A percentile compares a stretch with the other conserved stretches of the same genome.
These are phyloP conservation scores for Acrocalymma vagum DNA, from an alignment of 2,329 filamentous ascomycete species.

Conservation along the genomic window DNA sequence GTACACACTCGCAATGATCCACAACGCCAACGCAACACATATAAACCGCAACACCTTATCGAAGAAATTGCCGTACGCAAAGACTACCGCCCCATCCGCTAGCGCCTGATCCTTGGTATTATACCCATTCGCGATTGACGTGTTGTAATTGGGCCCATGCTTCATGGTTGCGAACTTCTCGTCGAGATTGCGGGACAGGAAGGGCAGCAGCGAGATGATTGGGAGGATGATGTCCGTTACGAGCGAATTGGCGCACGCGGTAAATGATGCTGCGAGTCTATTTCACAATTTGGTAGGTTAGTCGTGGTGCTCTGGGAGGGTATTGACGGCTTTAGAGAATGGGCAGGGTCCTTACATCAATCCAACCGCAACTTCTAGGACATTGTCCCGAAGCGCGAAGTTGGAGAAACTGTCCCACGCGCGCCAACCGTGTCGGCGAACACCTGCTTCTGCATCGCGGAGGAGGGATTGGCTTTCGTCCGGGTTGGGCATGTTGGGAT, in stretches of 20 bases:
- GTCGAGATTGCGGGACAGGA: conserved; percentile 75
- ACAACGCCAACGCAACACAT: conserved; percentile 71
- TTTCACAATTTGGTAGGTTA: background rate
- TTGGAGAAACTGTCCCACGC: conserved; percentile 73
- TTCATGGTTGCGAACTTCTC: conserved; percentile 76
- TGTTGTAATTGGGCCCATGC: conserved; percentile 60
- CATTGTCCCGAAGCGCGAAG: conserved; percentile 78
- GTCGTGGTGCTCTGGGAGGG: background rate
- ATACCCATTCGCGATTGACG: conserved; percentile 62
- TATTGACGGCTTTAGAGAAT: too few relatives aligned
- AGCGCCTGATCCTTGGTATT: conserved; percentile 75
- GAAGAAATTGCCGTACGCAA: conserved; percentile 76
- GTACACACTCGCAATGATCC: conserved; percentile 70
- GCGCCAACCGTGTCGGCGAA: conserved; percentile 54
- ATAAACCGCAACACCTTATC: conserved; percentile 72
- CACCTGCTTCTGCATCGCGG: conserved; percentile 56
- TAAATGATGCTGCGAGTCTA: conserved; percentile 75
- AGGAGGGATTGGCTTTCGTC: conserved; percentile 51
- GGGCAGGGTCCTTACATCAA: conserved; percentile 64
- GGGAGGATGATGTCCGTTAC: conserved; percentile 76
- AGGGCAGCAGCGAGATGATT: conserved; percentile 72
- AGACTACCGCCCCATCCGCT: conserved; percentile 74
- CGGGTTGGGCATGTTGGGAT: conserved; percentile 37
- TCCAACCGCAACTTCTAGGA: conserved; percentile 78
- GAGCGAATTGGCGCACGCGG: conserved; percentile 74